Percentiles rank a stretch among this genome's conserved stretches.
These are phyloP conservation scores for Clonostachys rosea DNA, from an alignment of 2,329 filamentous ascomycete species.

Conservation along the genomic window DNA sequence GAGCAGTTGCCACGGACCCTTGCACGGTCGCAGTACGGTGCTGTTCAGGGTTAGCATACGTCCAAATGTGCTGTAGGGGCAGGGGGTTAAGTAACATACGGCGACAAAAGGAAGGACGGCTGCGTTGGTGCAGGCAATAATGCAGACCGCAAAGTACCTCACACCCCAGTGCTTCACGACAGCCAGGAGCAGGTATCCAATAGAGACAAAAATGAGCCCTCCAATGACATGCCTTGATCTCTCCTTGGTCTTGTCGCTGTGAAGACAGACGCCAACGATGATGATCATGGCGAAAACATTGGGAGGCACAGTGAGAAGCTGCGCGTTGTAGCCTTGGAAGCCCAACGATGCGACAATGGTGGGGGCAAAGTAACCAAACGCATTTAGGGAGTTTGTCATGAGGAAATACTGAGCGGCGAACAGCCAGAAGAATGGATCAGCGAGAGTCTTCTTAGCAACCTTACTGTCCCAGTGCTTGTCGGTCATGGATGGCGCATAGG, in stretches of 20 bases:
- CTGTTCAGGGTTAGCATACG: constrained; percentile 3
- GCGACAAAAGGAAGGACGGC: constrained; percentile 23
- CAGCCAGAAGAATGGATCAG: constrained; percentile 25
- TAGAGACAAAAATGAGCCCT: constrained; percentile 16
- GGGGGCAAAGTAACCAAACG: constrained; percentile 25
- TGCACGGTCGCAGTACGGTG: constrained; percentile 23
- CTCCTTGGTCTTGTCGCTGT: constrained; percentile 21
- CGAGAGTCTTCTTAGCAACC: constrained; percentile 20
- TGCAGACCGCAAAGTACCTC: constrained; percentile 20
- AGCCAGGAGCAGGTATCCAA: constrained; percentile 19
- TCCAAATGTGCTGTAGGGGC: neutral
- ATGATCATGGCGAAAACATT: constrained; percentile 27
- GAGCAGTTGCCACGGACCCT: constrained; percentile 21
- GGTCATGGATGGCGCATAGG: constrained; percentile 21
- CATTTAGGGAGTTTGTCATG: constrained; percentile 26
- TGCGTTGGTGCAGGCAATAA: constrained; percentile 24
- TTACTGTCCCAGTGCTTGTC: constrained; percentile 25
- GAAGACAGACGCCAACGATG: constrained; percentile 20
- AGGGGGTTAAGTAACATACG: constrained; percentile 10
- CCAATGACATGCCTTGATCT: constrained; percentile 21
- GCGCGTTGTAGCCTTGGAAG: constrained; percentile 22
- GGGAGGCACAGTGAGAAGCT: constrained; percentile 27
- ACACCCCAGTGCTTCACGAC: constrained; percentile 19
- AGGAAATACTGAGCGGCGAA: constrained; percentile 20
- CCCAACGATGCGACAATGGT: constrained; percentile 26